Percentiles rank a stretch among this genome's conserved stretches.
Conservation (phyloP, 2,329 filamentous ascomycete species). For the Chaetomiaceae sp. region DNA sequence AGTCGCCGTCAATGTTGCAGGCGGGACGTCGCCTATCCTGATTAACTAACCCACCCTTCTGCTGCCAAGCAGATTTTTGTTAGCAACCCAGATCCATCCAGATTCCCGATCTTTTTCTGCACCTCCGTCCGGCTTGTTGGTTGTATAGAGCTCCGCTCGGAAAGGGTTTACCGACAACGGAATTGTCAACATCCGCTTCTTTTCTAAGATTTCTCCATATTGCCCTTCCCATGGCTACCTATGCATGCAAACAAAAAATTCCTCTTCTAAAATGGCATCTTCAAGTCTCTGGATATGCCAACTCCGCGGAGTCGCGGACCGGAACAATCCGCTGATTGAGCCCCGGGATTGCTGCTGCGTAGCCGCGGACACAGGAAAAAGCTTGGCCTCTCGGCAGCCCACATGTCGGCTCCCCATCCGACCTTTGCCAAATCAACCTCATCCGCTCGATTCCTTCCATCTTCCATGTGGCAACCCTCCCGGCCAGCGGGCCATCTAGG, state of each 20-base stretch:
- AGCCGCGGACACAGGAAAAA: slow-evolving; percentile 6
- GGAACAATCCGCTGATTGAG: not conserved
- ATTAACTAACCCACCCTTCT: not conserved
- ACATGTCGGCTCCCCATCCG: not conserved
- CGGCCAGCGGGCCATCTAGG: slow-evolving; percentile 4
- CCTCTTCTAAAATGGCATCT: no score
- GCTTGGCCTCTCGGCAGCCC: slow-evolving; percentile 6
- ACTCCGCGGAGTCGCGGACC: not conserved
- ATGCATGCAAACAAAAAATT: no score
- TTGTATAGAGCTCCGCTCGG: no score
- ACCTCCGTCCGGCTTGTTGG: not conserved
- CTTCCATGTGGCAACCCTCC: slow-evolving; percentile 7
- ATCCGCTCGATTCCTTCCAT: not conserved
- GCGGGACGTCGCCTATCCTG: slow-evolving; percentile 11
- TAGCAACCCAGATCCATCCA: not conserved
- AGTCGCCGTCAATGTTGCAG: slow-evolving; percentile 6
- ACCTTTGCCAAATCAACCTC: not conserved
- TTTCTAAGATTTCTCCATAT: not conserved
- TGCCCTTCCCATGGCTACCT: not conserved
- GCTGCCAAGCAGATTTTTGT: slow-evolving; percentile 1
- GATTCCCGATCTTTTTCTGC: slow-evolving; percentile 12
- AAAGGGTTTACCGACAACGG: slow-evolving; percentile 4
- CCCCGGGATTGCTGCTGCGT: no score
- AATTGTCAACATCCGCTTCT: slow-evolving; percentile 9
- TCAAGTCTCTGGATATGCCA: no score